Evolutionary conservation across 345 rosid genomes (phyloP), one percentile per base, ranked within the genome.

Genomic region (Salix dunnii): DNA sequence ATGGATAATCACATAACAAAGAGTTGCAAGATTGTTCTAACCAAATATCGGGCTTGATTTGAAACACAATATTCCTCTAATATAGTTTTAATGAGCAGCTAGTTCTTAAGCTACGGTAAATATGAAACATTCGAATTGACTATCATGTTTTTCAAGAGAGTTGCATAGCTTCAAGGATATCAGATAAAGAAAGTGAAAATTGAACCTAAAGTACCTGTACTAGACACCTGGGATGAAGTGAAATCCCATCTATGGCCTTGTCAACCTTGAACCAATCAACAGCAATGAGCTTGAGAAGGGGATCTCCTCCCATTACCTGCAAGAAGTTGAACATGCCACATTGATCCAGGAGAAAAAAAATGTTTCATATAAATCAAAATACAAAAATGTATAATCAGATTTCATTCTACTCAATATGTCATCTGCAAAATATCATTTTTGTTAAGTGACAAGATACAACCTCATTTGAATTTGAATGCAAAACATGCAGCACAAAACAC

Each of bases 201-300:
- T 64, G 55, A 17, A 53, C 60, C 60, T 51, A 61, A 36, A 51
- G 61, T 87, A 96, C 99, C 99, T 96, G 99, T 72, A 93, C 91
- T 64, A 93, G 79, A 87, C 91, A 87, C 78, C 79, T 89, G 18
- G 98, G 94, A 89, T 92, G 96, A 82, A 90, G 71, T 68, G 99
- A 90, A 76, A 96, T 78, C 79, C 76, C 84, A 73, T 91, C 97
- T 27, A 84, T 73, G 25, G 89, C 79, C 79, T 82, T 87, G 70
- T 96, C 96, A 75, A 92, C 92, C 85, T 87, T 91, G 40, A 93
- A 79, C 99, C 99, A 96, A 79, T 96, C 98, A 70, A 96, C 96
- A 35, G 91, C 92, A 78, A 96, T 82, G 60, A 96, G 93, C 82
- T 88, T 87, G 76, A 96, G 98, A 84, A 96, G 92, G 40, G 99